Percentiles rank a stretch among this genome's conserved stretches.
These are phyloP conservation scores for Stentor roeselii DNA, from an alignment of 73 alveolate species.

Conservation along the genomic window DNA sequence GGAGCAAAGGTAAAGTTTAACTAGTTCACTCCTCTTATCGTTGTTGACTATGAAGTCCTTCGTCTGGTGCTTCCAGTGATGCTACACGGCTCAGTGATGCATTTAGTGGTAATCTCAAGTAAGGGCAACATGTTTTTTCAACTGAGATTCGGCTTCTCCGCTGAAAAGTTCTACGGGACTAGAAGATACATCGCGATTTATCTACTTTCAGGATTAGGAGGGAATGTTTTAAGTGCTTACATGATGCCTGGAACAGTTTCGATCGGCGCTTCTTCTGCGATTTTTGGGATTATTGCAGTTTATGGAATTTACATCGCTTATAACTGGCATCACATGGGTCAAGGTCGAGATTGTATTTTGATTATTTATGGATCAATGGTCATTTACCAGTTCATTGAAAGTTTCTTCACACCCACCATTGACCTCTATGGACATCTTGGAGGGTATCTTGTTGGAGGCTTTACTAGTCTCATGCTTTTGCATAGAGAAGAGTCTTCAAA, in stretches of 20 bases:
- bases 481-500: slow-evolving; percentile 15
- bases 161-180: not conserved
- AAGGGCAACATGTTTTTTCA: slow-evolving; percentile 10
- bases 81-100: not conserved
- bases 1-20: slow-evolving; percentile 19
- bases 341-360: not conserved
- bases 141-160: not conserved
- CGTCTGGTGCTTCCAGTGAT: not conserved
- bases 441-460: slow-evolving; percentile 41
- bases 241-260: slow-evolving; percentile 32
- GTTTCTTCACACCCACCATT: slow-evolving; percentile 22
- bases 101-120: not conserved
- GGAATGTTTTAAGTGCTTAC: slow-evolving; percentile 41
- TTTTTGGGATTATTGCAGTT: slow-evolving; percentile 43
- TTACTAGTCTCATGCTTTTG: slow-evolving; percentile 30
- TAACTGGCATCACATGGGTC: slow-evolving; percentile 17
- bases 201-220: slow-evolving; percentile 39
- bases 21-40: slow-evolving; percentile 4
- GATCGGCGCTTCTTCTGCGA: slow-evolving; percentile 50
- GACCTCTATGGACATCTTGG: slow-evolving; percentile 55
- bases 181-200: not conserved
- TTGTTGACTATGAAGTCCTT: not conserved
- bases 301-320: slow-evolving; percentile 28
- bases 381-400: not conserved
- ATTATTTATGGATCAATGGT: not conserved